Base-by-base conservation (phyloP, 2,329 filamentous ascomycete species). In the Cladosporium sp. region DNA sequence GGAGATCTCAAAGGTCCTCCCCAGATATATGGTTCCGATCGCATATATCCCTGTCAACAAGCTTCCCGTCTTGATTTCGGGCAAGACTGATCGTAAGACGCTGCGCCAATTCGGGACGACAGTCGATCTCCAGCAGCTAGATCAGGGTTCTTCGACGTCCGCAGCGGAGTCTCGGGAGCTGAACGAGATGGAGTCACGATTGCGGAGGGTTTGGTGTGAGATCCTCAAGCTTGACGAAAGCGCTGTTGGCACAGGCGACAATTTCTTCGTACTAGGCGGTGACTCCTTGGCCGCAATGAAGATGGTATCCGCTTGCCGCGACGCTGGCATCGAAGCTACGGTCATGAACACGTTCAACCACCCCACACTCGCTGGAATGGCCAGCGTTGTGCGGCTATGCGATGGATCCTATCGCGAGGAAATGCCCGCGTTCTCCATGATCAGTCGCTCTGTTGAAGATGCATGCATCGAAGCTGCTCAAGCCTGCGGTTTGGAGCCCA, bases 261-360 rank as follows among this genome's bases (percentile, higher is more conserved):
- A 77, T 65, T 83, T 84, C 67, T 83, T 84, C 72, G 73, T 74
- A 2, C 71, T 82, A 0, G 80, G 81, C 0, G 81, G 81, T n/a
- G 80, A 83, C 65, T 83, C 80, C 0, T 78, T 83, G 31, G 67
- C 74, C 0, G 80, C 80, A 2, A 85, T 84, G 79, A 81, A 78
- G 61, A 68, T 84, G 1, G 81, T 83, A 0, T 73, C 77, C 49
- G 40, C 48, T 31, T 50, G 40, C 19, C 48, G 48, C 33, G 48
- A 50, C 14, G 75, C 77, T 46, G 61, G 70, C 2, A 57, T 63
- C 0, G 68, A 81, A 1, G 69, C 62, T 6, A 73, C 77, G 22
- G 75, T 77, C 2, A 66, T 68, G 4, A 68, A 73, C 43, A 69
- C 75, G 18, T 77, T 77, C 59, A 49, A 58, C 4, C 64, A 74